These are phyloP conservation scores for Beta lomatogona DNA, from an alignment of 179 eudicot genomes.

Conservation along the genomic window DNA sequence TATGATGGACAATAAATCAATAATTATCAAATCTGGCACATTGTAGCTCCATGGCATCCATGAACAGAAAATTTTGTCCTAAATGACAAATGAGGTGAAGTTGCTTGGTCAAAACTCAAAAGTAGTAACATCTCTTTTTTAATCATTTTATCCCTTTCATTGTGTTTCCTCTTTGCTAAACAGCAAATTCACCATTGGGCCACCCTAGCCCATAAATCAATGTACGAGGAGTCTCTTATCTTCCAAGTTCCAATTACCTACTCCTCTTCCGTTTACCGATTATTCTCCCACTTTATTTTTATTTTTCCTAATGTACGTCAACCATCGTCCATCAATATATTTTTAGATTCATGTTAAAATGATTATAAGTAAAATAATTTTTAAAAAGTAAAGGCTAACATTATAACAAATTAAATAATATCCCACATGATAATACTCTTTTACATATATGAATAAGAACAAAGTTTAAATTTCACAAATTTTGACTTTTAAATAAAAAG, in stretches of 20 bases:
- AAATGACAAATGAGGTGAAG: constrained; percentile 12
- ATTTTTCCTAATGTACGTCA: no score
- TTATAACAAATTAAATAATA: no score
- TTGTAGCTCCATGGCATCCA: neutral
- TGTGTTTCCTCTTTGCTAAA: constrained; percentile 18
- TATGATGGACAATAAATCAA: constrained; percentile 4
- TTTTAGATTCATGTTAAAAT: no score
- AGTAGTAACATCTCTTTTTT: neutral
- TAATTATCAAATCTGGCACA: neutral
- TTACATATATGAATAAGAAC: no score
- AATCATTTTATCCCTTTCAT: neutral
- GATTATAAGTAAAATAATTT: no score
- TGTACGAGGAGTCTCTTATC: constrained; percentile 13
- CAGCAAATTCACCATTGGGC: neutral
- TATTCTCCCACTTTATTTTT: no score
- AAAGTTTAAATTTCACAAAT: no score
- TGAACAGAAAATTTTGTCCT: neutral
- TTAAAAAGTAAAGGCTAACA: no score
- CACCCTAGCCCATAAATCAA: constrained; percentile 11
- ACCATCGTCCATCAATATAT: no score
- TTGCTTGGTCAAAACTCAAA: constrained; percentile 21
- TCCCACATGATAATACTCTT: no score
- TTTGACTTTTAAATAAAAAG: no score
- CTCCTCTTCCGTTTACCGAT: no score
- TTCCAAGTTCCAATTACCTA: neutral